Conservation (phyloP, 106 monocot species). For the Posidonia australis region DNA sequence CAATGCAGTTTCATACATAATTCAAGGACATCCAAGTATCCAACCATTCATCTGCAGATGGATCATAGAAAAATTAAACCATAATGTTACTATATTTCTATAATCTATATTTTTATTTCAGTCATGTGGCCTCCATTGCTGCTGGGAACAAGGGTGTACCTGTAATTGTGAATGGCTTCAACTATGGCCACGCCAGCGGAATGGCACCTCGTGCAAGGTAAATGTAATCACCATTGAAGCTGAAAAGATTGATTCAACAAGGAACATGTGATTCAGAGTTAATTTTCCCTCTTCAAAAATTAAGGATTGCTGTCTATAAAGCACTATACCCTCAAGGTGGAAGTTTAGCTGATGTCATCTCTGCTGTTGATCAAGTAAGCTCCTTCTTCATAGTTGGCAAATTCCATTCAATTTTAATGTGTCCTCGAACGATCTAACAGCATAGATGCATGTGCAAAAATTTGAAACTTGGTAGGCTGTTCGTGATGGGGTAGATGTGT, state of each 20-base stretch:
- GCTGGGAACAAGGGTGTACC: conserved; percentile 76
- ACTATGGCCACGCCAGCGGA: conserved; percentile 69
- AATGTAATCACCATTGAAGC: background rate
- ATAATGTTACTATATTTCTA: background rate
- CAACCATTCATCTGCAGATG: too few relatives aligned
- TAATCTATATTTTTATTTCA: background rate
- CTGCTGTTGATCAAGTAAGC: conserved; percentile 72
- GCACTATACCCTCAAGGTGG: conserved; percentile 70
- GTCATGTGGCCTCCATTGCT: conserved; percentile 14
- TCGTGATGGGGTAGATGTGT: conserved; percentile 54
- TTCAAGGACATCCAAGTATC: too few relatives aligned
- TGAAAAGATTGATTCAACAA: background rate
- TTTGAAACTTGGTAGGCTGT: conserved; percentile 29
- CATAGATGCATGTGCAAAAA: too few relatives aligned
- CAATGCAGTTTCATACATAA: too few relatives aligned
- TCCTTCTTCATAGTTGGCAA: too few relatives aligned
- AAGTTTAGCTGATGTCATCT: conserved; percentile 51
- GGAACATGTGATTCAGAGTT: too few relatives aligned
- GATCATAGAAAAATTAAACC: too few relatives aligned
- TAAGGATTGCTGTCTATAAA: conserved; percentile 73
- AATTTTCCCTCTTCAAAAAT: too few relatives aligned
- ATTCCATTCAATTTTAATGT: too few relatives aligned
- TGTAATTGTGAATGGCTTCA: conserved; percentile 48
- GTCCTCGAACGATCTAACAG: too few relatives aligned
- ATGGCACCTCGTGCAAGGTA: conserved; percentile 82